Conservation (phyloP, 2,329 filamentous ascomycete genomes). For the Biscogniauxia sp. region DNA sequence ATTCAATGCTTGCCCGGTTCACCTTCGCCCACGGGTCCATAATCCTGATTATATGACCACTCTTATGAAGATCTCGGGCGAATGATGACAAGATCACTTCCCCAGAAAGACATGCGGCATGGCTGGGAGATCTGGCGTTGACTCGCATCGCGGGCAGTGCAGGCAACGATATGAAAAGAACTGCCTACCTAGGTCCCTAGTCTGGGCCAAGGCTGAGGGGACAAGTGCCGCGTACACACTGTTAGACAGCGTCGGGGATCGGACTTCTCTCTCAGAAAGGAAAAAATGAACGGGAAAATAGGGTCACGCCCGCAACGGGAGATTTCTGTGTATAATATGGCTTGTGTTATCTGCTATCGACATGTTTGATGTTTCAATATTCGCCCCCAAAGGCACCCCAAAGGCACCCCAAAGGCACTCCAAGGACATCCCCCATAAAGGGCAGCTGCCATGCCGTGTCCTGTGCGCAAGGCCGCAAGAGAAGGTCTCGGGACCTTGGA, state of each 20-base stretch:
- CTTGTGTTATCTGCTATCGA: conserved; percentile 11
- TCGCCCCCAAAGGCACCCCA: neutral
- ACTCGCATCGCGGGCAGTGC: neutral
- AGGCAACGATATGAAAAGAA: neutral
- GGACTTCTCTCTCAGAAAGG: neutral
- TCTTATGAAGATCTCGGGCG: conserved; percentile 28
- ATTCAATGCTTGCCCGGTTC: conserved; percentile 30
- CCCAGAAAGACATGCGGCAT: conserved; percentile 13
- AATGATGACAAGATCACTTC: conserved; percentile 25
- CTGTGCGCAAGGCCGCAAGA: neutral
- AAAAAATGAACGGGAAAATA: no score
- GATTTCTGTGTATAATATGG: conserved; percentile 9
- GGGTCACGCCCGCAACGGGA: neutral
- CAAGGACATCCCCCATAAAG: conserved; percentile 1
- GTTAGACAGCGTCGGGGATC: neutral
- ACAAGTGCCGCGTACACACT: neutral
- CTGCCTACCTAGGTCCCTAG: no score
- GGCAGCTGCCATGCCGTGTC: neutral
- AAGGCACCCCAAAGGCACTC: no score
- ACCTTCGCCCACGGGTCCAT: conserved; percentile 34
- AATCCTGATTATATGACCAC: conserved; percentile 34
- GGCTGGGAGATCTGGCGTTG: neutral
- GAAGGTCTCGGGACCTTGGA: neutral
- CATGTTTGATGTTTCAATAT: conserved; percentile 10
- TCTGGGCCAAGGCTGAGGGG: no score